Percentiles rank a stretch among this genome's conserved stretches.
Evolutionary conservation across 2,329 filamentous ascomycete genomes (phyloP).

Genomic region (Neonectria sp.): DNA sequence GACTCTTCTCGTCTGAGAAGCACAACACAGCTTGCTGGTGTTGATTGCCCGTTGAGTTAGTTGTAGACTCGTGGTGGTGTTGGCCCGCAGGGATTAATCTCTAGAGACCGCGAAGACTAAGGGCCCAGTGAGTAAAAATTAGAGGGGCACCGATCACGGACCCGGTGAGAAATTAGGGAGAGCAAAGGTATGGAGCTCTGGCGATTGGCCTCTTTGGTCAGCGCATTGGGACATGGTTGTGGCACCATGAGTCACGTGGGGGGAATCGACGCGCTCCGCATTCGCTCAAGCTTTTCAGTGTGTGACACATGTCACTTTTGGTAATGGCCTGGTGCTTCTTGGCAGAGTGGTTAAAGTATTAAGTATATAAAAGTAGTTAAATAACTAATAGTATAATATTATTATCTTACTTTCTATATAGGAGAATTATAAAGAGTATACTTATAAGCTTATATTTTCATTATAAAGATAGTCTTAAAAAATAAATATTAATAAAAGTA

Average conservation of each 20-base stretch:
- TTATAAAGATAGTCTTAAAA: too few species aligned
- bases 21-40: slow-evolving; percentile 7
- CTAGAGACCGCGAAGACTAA: not conserved
- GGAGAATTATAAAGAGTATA: too few species aligned
- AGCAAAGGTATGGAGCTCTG: not conserved
- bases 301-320: too few species aligned
- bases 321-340: too few species aligned
- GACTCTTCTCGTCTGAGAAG: slow-evolving; percentile 21
- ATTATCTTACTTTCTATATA: too few species aligned
- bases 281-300: not conserved
- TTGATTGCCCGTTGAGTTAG: slow-evolving; percentile 11
- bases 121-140: slow-evolving; percentile 19
- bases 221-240: not conserved
- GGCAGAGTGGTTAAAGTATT: too few species aligned
- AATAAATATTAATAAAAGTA: too few species aligned
- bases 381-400: too few species aligned
- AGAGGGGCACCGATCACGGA: slow-evolving; percentile 30
- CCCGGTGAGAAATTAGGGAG: slow-evolving; percentile 15
- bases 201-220: not conserved
- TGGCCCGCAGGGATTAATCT: slow-evolving; percentile 20
- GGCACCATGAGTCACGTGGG: too few species aligned
- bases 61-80: slow-evolving; percentile 3
- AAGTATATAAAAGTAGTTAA: too few species aligned
- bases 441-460: too few species aligned
- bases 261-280: not conserved